These are phyloP conservation scores for Heliamphora ciliata DNA, from an alignment of 179 eudicot species.

Conservation along the genomic window DNA sequence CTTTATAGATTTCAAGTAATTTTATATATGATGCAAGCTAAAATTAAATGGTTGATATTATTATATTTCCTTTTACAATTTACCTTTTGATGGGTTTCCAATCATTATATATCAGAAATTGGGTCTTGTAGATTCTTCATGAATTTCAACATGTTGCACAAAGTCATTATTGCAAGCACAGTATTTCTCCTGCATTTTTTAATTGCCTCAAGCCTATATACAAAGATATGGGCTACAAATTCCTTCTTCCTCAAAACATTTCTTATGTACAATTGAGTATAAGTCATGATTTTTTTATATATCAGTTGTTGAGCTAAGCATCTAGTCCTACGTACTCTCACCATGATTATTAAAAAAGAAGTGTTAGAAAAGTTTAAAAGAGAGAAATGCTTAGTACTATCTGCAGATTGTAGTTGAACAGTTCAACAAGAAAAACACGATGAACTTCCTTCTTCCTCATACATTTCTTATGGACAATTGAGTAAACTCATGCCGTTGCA, in stretches of 20 bases:
- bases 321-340: too few species aligned
- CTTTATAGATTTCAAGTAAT: neutral
- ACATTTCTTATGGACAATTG: too few species aligned
- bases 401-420: too few species aligned
- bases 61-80: neutral
- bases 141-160: conserved; percentile 6
- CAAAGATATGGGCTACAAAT: neutral
- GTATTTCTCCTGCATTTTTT: neutral
- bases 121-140: neutral
- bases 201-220: neutral
- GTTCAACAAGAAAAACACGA: too few species aligned
- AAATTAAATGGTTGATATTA: neutral
- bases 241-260: neutral
- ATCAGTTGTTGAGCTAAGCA: too few species aligned
- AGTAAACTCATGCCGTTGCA: neutral
- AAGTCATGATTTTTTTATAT: neutral
- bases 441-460: neutral
- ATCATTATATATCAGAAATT: neutral
- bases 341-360: too few species aligned
- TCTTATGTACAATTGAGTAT: neutral
- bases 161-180: neutral
- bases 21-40: neutral
- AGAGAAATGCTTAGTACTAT: too few species aligned
- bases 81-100: neutral
- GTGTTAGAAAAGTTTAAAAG: too few species aligned